Base-by-base conservation (phyloP, 345 rosid genomes). In the Eutrema japonicum region DNA sequence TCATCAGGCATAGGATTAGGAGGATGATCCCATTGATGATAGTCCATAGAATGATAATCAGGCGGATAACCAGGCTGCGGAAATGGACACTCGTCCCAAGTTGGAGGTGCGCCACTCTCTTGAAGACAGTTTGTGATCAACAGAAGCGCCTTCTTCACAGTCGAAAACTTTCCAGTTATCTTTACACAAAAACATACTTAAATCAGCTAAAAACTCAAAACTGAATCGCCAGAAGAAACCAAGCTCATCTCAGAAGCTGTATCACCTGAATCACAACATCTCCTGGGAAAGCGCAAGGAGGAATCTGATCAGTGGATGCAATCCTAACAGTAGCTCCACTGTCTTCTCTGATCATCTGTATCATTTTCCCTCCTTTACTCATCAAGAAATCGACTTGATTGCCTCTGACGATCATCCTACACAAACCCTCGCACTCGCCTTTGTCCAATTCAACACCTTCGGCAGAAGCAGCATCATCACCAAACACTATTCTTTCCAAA, bases 221-320 rank as follows among this genome's bases (percentile, higher is more conserved):
- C n/a, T 54, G n/a, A 42, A 74, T 38, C 5, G 14, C 55, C 33
- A 58, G 50, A 70, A 67, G 65, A 69, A 29, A 54, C 62, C 27
- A 67, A 63, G 12, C 41, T 4, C 13, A 37, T 42, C 16, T 35
- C 30, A 36, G 2, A 7, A 65, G 42, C 46, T 7, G 58, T 36
- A 47, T 16, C 50, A 87, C 92, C 93, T 83, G 86, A 68, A 88
- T 82, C 61, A 88, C 67, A 53, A 85, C 85, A 50, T 88, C 93
- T 51, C 86, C 81, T 1, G 79, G 87, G 70, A 81, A 68, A 62
- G 85, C 90, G 68, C 77, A 84, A 27, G 84, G 79, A 42, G 84
- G 89, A 50, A 85, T 59, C 63, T 85, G 88, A 68, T 88, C 91
- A 29, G 77, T 80, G 11, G 83, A 76, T 32, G 83, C 64, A 41